phyloP scores from a whole-genome alignment of 2,329 filamentous ascomycete genomes.

The Waltergamsia citrina region DNA sequence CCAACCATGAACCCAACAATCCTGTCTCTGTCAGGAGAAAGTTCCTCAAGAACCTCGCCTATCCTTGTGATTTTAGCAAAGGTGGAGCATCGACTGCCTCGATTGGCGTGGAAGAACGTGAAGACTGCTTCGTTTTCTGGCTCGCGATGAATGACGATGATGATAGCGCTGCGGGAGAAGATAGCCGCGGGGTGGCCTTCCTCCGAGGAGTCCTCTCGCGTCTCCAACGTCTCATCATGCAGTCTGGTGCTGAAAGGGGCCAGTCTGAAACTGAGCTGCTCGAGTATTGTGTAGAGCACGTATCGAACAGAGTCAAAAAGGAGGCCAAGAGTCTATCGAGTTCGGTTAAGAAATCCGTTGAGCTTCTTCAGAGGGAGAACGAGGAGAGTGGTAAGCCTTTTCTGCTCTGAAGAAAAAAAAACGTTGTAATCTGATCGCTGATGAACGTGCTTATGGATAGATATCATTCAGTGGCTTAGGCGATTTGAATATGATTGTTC shows the following conservation, averaged over 20 bases:
- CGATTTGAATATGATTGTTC: too few relatives aligned
- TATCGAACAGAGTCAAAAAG: not conserved
- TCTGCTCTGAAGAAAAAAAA: not conserved
- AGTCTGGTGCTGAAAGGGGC: not conserved
- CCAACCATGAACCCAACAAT: too few relatives aligned
- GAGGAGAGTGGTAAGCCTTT: not conserved
- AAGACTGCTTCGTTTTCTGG: constrained; percentile 27
- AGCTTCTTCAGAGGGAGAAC: not conserved
- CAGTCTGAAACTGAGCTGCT: not conserved
- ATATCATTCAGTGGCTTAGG: too few relatives aligned
- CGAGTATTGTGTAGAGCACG: not conserved
- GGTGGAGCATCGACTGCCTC: constrained; percentile 34
- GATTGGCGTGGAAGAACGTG: constrained; percentile 26
- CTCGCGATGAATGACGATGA: constrained; percentile 27
- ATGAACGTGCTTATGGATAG: too few relatives aligned
- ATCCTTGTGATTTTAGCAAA: constrained; percentile 34
- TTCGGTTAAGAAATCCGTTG: not conserved
- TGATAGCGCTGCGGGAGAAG: too few relatives aligned
- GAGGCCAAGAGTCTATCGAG: not conserved
- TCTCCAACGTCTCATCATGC: constrained; percentile 1
- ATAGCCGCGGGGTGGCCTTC: constrained; percentile 19
- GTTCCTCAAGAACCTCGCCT: constrained; percentile 29
- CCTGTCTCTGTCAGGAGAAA: too few relatives aligned
- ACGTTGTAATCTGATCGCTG: too few relatives aligned
- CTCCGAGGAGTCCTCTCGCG: constrained; percentile 14